These are phyloP conservation scores for Xylaria polymorpha DNA, from an alignment of 2,329 filamentous ascomycete genomes.

Conservation along the genomic window DNA sequence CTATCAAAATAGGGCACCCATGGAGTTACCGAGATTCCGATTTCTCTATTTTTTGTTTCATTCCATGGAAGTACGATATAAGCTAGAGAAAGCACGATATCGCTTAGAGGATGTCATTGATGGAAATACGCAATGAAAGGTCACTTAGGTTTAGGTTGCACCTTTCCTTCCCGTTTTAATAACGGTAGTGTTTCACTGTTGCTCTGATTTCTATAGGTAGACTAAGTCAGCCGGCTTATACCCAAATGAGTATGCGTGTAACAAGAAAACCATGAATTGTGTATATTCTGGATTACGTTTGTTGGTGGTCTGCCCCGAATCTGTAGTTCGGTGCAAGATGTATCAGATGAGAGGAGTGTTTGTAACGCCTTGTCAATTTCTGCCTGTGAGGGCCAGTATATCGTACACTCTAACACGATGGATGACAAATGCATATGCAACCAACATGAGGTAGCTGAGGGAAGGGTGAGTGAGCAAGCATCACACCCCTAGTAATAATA, in stretches of 20 bases:
- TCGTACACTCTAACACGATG: constrained; percentile 22
- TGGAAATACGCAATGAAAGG: constrained; percentile 9
- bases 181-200: neutral
- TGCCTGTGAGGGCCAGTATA: neutral
- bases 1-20: constrained; percentile 24
- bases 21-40: constrained; percentile 22
- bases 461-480: constrained; percentile 2
- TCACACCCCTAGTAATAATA: constrained; percentile 29
- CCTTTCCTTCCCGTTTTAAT: neutral
- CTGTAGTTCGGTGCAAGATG: neutral
- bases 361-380: constrained; percentile 1
- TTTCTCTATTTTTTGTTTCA: constrained; percentile 9
- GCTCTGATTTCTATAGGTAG: neutral
- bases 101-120: constrained; percentile 14
- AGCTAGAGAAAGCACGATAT: constrained; percentile 14
- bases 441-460: constrained; percentile 8
- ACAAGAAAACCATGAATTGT: neutral
- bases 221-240: neutral
- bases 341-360: constrained; percentile 6
- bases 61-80: constrained; percentile 19
- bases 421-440: constrained; percentile 12
- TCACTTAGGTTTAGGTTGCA: neutral
- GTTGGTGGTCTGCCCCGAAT: neutral
- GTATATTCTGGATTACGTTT: neutral
- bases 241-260: neutral